Evolutionary conservation across 1,139 yeast species (phyloP).

Genomic region (Candida sp.): DNA sequence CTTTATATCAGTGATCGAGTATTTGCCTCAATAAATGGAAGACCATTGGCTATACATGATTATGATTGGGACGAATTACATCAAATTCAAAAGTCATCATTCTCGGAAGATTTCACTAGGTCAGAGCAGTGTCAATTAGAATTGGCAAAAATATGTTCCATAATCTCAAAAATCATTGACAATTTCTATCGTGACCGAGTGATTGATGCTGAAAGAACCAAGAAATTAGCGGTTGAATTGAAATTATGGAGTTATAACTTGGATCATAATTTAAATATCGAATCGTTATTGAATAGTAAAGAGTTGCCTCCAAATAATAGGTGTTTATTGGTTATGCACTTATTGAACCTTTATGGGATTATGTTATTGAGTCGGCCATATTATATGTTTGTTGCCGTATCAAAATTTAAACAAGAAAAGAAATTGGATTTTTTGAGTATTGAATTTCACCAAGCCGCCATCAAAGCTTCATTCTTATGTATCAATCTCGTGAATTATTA

Average conservation of each 20-base stretch:
- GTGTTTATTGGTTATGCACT: slow-evolving; percentile 27
- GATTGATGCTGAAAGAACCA: slow-evolving; percentile 30
- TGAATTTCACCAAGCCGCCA: slow-evolving; percentile 14
- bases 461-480: slow-evolving; percentile 14
- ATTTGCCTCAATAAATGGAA: slow-evolving; percentile 35
- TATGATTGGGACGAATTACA: slow-evolving; percentile 38
- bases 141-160: slow-evolving; percentile 11
- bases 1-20: slow-evolving; percentile 39
- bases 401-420: slow-evolving; percentile 7
- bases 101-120: background rate
- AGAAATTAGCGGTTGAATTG: slow-evolving; percentile 35
- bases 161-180: slow-evolving; percentile 32
- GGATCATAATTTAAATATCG: slow-evolving; percentile 22
- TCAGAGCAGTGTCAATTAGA: slow-evolving; percentile 12
- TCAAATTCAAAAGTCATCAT: background rate
- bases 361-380: slow-evolving; percentile 45
- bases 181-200: slow-evolving; percentile 27
- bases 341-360: slow-evolving; percentile 37
- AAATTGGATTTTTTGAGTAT: slow-evolving; percentile 5
- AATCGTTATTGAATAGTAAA: slow-evolving; percentile 15
- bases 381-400: slow-evolving; percentile 26
- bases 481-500: slow-evolving; percentile 14
- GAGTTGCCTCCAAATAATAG: slow-evolving; percentile 10
- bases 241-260: slow-evolving; percentile 35
- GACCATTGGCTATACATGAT: slow-evolving; percentile 37